Percentiles rank a stretch among this genome's conserved stretches.
Evolutionary conservation across 2,329 filamentous ascomycete genomes (phyloP).

Genomic region (Pseudocercospora macadamiae): DNA sequence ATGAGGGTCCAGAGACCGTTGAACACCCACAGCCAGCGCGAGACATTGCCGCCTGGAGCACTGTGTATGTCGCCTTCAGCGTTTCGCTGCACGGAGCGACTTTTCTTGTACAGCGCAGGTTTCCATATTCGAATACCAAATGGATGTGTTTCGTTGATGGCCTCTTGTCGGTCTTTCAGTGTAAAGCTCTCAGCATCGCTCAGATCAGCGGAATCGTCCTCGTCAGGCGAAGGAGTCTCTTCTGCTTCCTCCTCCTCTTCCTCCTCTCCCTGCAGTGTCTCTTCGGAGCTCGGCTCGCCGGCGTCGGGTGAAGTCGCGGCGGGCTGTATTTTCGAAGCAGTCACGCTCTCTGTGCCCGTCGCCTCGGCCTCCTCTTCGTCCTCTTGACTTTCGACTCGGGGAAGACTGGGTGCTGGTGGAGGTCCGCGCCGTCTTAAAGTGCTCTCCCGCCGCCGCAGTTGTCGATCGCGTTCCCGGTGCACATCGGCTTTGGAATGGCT

Average conservation of each 20-base stretch:
- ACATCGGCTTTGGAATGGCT: conserved; percentile 26
- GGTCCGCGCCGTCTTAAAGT: conserved; percentile 55
- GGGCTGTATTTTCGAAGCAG: conserved; percentile 7
- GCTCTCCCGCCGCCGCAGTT: conserved; percentile 54
- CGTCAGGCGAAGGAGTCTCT: conserved; percentile 45
- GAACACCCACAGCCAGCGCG: conserved; percentile 80
- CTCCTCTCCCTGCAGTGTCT: conserved; percentile 44
- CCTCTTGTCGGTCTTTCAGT: conserved; percentile 91
- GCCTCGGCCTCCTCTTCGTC: conserved; percentile 42
- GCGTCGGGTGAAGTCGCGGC: conserved; percentile 21
- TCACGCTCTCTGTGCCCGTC: conserved; percentile 29
- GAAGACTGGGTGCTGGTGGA: conserved; percentile 48
- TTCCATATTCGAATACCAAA: conserved; percentile 99
- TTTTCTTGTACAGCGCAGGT: conserved; percentile 96
- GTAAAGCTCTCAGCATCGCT: conserved; percentile 98
- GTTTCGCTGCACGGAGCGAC: conserved; percentile 91
- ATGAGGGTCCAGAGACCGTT: conserved; percentile 88
- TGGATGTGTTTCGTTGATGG: conserved; percentile 97
- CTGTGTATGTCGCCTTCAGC: conserved; percentile 98
- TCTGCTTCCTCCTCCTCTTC: conserved; percentile 42
- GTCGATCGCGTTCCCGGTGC: conserved; percentile 33
- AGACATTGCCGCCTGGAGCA: conserved; percentile 83
- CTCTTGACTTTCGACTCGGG: conserved; percentile 56
- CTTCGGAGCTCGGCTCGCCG: conserved; percentile 40
- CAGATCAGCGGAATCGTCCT: conserved; percentile 70